These are phyloP conservation scores for Neoascochyta sp. DNA, from an alignment of 2,329 filamentous ascomycete species.

Conservation along the genomic window DNA sequence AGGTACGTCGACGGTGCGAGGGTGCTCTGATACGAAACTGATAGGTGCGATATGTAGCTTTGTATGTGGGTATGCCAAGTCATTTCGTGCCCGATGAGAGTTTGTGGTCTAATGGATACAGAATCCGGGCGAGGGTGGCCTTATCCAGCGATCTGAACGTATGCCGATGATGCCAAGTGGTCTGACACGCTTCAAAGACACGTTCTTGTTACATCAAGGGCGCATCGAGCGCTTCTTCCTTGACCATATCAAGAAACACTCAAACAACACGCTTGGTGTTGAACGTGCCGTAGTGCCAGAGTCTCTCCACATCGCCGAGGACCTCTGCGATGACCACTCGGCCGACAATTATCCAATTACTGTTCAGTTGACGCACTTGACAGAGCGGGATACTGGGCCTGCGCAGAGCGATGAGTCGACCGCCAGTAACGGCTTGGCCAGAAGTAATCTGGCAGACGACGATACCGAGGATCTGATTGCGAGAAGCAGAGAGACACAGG, in stretches of 20 bases:
- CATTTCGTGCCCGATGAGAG: too few relatives aligned
- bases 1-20: constrained; percentile 48
- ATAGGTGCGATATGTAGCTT: constrained; percentile 26
- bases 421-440: constrained; percentile 53
- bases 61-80: constrained; percentile 37
- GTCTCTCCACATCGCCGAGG: constrained; percentile 53
- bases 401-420: constrained; percentile 39
- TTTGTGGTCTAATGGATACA: too few relatives aligned
- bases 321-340: constrained; percentile 46
- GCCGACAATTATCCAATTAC: constrained; percentile 56
- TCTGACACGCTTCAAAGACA: constrained; percentile 61
- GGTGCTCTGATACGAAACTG: too few relatives aligned
- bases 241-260: constrained; percentile 56
- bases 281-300: constrained; percentile 60
- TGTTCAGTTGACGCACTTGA: constrained; percentile 55
- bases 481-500: constrained; percentile 37
- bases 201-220: constrained; percentile 68
- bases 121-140: constrained; percentile 60
- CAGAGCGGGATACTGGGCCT: constrained; percentile 56
- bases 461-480: constrained; percentile 54
- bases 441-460: constrained; percentile 56
- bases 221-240: constrained; percentile 66
- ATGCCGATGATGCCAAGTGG: constrained; percentile 62
- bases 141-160: constrained; percentile 56
- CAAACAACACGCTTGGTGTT: constrained; percentile 49